Base-by-base conservation (phyloP, 495 filamentous ascomycete species). In the Sordaria brevicollis region DNA sequence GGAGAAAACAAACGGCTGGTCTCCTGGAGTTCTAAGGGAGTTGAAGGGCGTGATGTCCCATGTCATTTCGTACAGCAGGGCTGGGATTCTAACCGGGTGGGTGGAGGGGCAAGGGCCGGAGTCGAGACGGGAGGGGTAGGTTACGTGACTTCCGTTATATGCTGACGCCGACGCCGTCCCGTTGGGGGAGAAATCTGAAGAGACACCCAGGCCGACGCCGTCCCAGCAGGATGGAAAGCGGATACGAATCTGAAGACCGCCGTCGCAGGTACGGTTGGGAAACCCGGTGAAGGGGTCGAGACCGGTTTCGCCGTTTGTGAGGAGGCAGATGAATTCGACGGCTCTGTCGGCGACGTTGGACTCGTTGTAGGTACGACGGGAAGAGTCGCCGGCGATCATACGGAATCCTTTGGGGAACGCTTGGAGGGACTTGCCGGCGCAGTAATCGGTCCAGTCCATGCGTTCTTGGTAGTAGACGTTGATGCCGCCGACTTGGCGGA, bases 161-260 rank as follows among this genome's bases (percentile, higher is more conserved):
- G 77, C 57, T 6, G 79, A 81, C 6, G 11, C n/a, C 7, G 43
- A 13, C 7, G 43, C 11, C 1, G 11, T 29, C 1, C 0, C 2
- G 9, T 11, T 0, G 9, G 19, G 19, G 19, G 17, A 41, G 17
- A 7, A 17, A 6, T 38, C 10, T 13, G 43, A 29, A 6, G 25
- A 54, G 4, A 21, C 15, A 73, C 88, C 85, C 65, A 86, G 83
- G 38, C 89, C 82, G 9, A 57, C 79, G 6, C 90, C 89, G 73
- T 93, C 89, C 89, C 90, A 93, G 82, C 91, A 94, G 4, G 88
- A 90, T 2, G 91, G 91, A 78, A 94, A 93, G 81, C 89, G 87
- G 31, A 94, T 77, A 73, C 93, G 90, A 41, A 91, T 79, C 38
- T 91, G 89, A 65, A 94, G 76, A 0, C 85, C 86, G 71, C 85